Evolutionary conservation across 495 filamentous ascomycete species (phyloP), one percentile per base, ranked within the genome.

Genomic region (Xylaria bambusicola): DNA sequence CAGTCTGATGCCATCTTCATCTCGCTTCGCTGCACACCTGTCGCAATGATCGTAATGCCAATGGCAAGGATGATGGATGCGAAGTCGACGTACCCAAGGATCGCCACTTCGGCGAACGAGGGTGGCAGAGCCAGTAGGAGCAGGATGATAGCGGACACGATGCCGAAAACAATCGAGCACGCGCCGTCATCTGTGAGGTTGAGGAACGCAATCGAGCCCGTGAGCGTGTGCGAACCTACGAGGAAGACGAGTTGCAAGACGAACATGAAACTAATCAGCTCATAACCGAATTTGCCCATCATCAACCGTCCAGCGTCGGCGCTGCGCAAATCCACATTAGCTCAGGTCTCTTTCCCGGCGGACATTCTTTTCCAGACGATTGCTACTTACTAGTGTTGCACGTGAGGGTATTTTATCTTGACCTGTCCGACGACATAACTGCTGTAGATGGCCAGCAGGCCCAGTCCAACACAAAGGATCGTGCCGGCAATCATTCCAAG

Each of bases 361-460:
- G n/a, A n/a, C n/a, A n/a, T n/a, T n/a, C n/a, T n/a, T n/a, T n/a
- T n/a, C n/a, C n/a, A n/a, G n/a, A n/a, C 10, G 27, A 44, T 26
- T 52, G 8, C 15, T 3, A 60, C 57, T 53, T 60, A 60, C 57
- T 92, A 86, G 70, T 86, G 85, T 55, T 84, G 76, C 36, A 93
- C 84, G n/a, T 87, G 76, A 0, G 91, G 91, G 65, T 85, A 86
- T 56, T 75, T 80, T 48, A 85, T 62, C 69, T 92, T 93, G 69
- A 94, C 86, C 70, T 92, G 88, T 20, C 87, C 89, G 61, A 93
- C 82, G 31, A 92, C 81, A 59, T 86, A 90, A 62, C 88, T 88
- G 17, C 88, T 90, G 72, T 93, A 95, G 36, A 86, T 86, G 40
- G 89, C 84, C 10, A 90, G 61, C 20, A 88, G 66, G 17, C 90